Evolutionary conservation across 352 stramenopile species (phyloP), one percentile per base, ranked within the genome.

Genomic region (Pythium biforme): DNA sequence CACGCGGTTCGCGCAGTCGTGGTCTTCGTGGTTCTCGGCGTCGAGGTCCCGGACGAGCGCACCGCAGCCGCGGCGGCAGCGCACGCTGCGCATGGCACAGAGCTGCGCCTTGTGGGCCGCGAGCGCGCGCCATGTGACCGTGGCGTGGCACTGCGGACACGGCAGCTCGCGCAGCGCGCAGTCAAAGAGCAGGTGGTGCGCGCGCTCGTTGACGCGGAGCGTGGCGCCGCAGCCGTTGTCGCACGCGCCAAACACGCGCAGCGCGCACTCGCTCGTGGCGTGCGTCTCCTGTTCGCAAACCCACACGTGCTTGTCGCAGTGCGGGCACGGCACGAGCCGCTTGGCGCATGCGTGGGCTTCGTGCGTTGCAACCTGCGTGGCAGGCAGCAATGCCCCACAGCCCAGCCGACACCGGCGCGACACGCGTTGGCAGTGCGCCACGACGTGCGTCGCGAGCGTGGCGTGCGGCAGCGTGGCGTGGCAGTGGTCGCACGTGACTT

Each of bases 51-150:
- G 70, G 12, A 92, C 27, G 6, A 41, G 43, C 3, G 59, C 12
- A 15, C 82, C 82, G 17, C 82, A 94, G 12, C 81, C 84, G 53
- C 72, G 77, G 19, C 76, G 68, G 22, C 84, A 94, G 22, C 52
- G 73, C 17, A 94, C 63, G 43, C 79, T 9, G 25, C 82, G 79
- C 20, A 86, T 59, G 0, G 69, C 29, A 55, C 85, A 94, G 19
- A 81, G 40, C 2, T 89, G 45, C 23, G 56, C 12, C 37, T 76
- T 72, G 59, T 94, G 85, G 27, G 77, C 51, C 12, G 64, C 48
- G 6, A 92, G 55, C 7, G 70, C 56, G 9, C 62, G 58, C 58
- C 74, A 79, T 0, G 55, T 54, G 10, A 89, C 59, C 10, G 55
- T 46, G 20, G 75, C 65, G 9, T 75, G 70, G 55, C 85, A 94